Evolutionary conservation across 805 yeast genomes (phyloP), one percentile per base, ranked within the genome.

Genomic region (Myxozyma vanderwaltii): DNA sequence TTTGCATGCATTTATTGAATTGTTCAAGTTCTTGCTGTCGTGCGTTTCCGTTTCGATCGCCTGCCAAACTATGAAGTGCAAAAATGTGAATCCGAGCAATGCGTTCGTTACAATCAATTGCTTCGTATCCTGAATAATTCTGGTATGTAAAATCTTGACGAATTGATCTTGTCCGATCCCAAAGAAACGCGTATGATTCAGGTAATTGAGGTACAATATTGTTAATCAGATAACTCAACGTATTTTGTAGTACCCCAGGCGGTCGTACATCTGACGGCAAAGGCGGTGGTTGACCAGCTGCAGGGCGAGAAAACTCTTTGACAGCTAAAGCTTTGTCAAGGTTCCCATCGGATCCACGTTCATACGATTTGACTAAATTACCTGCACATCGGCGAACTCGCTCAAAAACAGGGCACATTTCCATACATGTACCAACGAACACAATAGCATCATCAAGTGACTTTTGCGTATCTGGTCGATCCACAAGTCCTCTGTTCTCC

Each of bases 221-320:
- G 19, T 83, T 83, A 6, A 89, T 81, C 36, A 94, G 78, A 70
- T 89, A 89, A 59, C 87, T 79, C 60, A 94, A 74, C 0, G 97
- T 86, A 36, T 77, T 68, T 59, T 64, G 63, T 43, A 94, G 74
- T 0, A 91, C 77, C 55, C 80, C 81, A 0, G 99, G 99, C 0
- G 99, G 96, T 61, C 99, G 79, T 2, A 94, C 99, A 71, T 94
- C 99, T 0, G 97, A 90, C 0, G 99, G 99, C 58, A 94, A 76
- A 2, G 98, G 96, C 1, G 97, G 98, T 1, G 97, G 96, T 67
- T 94, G 97, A 5, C 98, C 99, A 0, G 98, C 97, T 17, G 96
- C 96, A 0, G 99, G 97, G 67, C 99, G 79, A 23, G 96, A 88
- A 70, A 94, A 94, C 1, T 96, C 95, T 73, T 94, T 94, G 5